These are phyloP conservation scores for Penicillium sp. DNA, from an alignment of 2,329 filamentous ascomycete genomes.

Conservation along the genomic window DNA sequence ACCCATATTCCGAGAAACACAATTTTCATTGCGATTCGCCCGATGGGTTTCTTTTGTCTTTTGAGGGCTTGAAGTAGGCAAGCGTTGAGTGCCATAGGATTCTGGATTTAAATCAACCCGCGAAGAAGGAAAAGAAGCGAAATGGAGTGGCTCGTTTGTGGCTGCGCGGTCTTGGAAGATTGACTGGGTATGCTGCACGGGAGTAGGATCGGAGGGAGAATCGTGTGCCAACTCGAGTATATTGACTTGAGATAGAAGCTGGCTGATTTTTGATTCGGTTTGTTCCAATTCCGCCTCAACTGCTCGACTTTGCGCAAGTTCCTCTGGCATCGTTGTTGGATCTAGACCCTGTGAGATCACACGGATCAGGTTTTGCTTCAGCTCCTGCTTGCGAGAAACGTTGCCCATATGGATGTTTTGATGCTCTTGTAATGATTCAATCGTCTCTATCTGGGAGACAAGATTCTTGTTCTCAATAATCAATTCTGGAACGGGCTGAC, in stretches of 20 bases:
- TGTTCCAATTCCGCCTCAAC: conserved; percentile 35
- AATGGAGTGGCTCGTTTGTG: background rate
- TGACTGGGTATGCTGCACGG: background rate
- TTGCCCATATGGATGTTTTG: conserved; percentile 28
- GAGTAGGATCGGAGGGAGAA: background rate
- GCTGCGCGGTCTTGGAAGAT: background rate
- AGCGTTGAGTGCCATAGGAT: conserved; percentile 1
- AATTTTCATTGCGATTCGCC: conserved; percentile 23
- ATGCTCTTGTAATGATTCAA: conserved; percentile 35
- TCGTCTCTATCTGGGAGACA: conserved; percentile 38
- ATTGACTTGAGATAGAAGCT: conserved; percentile 33
- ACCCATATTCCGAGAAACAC: conserved; percentile 45
- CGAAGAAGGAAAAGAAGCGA: background rate
- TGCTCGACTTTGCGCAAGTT: conserved; percentile 36
- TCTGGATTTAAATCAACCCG: conserved; percentile 1
- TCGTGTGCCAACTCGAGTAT: conserved; percentile 23
- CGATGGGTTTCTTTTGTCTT: conserved; percentile 3
- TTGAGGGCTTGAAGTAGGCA: conserved; percentile 3
- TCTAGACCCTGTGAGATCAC: conserved; percentile 37
- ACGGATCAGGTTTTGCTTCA: conserved; percentile 39
- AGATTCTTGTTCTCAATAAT: conserved; percentile 38
- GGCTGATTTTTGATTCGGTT: conserved; percentile 35
- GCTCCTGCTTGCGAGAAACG: conserved; percentile 31
- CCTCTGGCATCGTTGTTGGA: conserved; percentile 31
- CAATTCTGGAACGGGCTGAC: conserved; percentile 34